These are phyloP conservation scores for Camellia granthamiana DNA, from an alignment of 148 eudicot genomes.

Conservation along the genomic window DNA sequence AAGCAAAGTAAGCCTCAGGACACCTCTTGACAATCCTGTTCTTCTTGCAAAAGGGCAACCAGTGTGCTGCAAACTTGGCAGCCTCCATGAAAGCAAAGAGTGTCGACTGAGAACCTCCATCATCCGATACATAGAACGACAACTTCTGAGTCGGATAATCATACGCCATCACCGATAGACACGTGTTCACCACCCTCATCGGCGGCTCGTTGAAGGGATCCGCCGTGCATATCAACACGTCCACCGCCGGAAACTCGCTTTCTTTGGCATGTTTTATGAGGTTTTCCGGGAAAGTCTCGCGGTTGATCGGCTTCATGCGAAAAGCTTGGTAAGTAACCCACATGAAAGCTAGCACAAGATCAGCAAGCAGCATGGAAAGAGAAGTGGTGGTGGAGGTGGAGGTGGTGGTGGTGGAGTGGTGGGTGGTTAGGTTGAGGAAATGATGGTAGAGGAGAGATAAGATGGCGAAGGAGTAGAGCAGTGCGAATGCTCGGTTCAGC, in stretches of 20 bases:
- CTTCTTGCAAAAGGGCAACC: slow-evolving; percentile 73
- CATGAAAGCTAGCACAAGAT: slow-evolving; percentile 46
- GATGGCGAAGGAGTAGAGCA: slow-evolving; percentile 43
- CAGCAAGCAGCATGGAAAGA: slow-evolving; percentile 36
- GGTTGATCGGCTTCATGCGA: slow-evolving; percentile 49
- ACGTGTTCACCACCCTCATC: slow-evolving; percentile 62
- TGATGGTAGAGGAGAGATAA: slow-evolving; percentile 51
- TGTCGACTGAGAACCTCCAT: slow-evolving; percentile 71
- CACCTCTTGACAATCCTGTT: slow-evolving; percentile 40
- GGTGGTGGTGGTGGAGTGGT: slow-evolving; percentile 22
- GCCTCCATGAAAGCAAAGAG: slow-evolving; percentile 77
- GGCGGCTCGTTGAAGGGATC: slow-evolving; percentile 88
- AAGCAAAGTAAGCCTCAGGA: slow-evolving; percentile 54
- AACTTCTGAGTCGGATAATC: slow-evolving; percentile 71
- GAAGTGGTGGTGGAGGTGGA: not conserved
- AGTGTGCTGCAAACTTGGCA: slow-evolving; percentile 56
- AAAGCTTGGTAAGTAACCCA: slow-evolving; percentile 58
- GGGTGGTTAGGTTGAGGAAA: slow-evolving; percentile 14
- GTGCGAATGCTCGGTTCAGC: slow-evolving; percentile 53
- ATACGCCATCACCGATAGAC: slow-evolving; percentile 79
- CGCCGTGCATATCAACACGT: slow-evolving; percentile 80
- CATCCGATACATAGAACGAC: slow-evolving; percentile 80
- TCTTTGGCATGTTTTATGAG: slow-evolving; percentile 16
- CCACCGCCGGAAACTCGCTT: slow-evolving; percentile 42
- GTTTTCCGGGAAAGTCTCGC: slow-evolving; percentile 42